Percentiles rank a stretch among this genome's conserved stretches.
phyloP scores from a whole-genome alignment of 2,329 filamentous ascomycete species.

The Cladosporium sp. region DNA sequence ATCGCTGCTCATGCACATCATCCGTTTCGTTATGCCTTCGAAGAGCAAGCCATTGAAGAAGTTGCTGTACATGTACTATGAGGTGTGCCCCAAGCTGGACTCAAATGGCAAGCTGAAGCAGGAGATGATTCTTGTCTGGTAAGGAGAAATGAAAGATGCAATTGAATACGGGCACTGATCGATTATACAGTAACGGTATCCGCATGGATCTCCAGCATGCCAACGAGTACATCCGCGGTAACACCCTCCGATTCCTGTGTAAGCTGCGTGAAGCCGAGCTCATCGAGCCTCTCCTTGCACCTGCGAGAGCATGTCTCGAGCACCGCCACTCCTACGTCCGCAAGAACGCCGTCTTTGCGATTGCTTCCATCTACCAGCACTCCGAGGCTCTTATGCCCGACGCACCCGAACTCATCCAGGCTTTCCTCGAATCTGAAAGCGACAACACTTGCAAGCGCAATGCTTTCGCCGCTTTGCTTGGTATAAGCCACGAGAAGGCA shows the following conservation, averaged over 20 bases:
- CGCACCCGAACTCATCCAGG: constrained; percentile 83
- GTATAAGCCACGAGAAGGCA: constrained; percentile 90
- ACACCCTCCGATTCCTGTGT: constrained; percentile 95
- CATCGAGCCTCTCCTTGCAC: constrained; percentile 90
- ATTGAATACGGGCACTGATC: constrained; percentile 8
- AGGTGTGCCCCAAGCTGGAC: constrained; percentile 96
- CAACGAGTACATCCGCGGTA: constrained; percentile 97
- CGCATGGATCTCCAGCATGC: constrained; percentile 95
- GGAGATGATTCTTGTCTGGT: constrained; percentile 99
- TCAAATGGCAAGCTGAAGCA: constrained; percentile 92
- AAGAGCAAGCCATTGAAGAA: constrained; percentile 97
- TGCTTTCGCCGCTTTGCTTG: constrained; percentile 85
- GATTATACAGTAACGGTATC: constrained; percentile 75
- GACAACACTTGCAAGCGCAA: constrained; percentile 97
- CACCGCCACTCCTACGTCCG: constrained; percentile 96
- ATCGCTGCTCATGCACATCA: constrained; percentile 97
- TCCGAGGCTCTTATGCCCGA: constrained; percentile 91
- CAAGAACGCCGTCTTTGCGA: constrained; percentile 95
- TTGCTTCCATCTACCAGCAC: constrained; percentile 88
- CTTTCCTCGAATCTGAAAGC: constrained; percentile 84
- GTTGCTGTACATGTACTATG: constrained; percentile 97
- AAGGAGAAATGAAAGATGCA: constrained; percentile 32
- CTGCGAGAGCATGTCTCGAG: constrained; percentile 85
- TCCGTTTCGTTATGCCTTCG: constrained; percentile 98
- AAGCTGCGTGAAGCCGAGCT: constrained; percentile 94